Conservation (phyloP, 495 filamentous ascomycete genomes). For the Penicillium taxi region DNA sequence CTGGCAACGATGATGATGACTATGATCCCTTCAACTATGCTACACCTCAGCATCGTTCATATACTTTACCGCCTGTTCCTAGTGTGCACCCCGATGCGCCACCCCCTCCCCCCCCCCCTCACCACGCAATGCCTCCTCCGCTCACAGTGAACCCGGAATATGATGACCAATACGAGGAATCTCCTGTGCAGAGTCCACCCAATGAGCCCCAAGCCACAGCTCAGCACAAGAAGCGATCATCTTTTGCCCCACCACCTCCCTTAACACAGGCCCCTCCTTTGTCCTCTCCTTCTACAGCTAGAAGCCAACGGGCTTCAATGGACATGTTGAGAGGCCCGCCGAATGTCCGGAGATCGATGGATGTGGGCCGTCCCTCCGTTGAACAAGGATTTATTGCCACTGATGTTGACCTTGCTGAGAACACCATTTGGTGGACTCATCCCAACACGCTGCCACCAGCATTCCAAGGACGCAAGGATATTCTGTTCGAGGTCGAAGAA, state of each 20-base stretch:
- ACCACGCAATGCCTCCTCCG: too few species aligned
- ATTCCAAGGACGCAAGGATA: constrained; percentile 74
- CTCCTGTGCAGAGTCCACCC: constrained; percentile 39
- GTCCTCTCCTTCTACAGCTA: constrained; percentile 37
- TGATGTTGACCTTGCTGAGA: constrained; percentile 69
- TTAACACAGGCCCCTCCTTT: constrained; percentile 30
- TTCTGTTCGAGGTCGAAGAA: constrained; percentile 79
- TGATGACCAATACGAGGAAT: constrained; percentile 47
- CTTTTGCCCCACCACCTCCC: constrained; percentile 25
- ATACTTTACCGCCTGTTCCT: constrained; percentile 14
- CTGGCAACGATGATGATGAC: constrained; percentile 48
- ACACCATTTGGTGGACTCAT: constrained; percentile 77
- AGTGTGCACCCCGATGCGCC: constrained; percentile 22
- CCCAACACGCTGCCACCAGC: constrained; percentile 63
- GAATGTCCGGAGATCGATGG: constrained; percentile 61
- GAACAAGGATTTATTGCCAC: constrained; percentile 78
- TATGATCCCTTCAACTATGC: constrained; percentile 70
- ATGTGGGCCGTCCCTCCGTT: constrained; percentile 54
- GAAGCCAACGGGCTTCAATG: constrained; percentile 54
- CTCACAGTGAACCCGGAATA: constrained; percentile 30
- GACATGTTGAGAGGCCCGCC: constrained; percentile 51
- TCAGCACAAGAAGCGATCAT: constrained; percentile 26
- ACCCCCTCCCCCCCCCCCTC: constrained; percentile 22
- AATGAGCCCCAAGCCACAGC: constrained; percentile 37
- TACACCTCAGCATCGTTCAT: constrained; percentile 35